A percentile compares a stretch with the other conserved stretches of the same genome.
Evolutionary conservation across 768 basidiomycete species (phyloP).

Genomic region (Mycena galopus): DNA sequence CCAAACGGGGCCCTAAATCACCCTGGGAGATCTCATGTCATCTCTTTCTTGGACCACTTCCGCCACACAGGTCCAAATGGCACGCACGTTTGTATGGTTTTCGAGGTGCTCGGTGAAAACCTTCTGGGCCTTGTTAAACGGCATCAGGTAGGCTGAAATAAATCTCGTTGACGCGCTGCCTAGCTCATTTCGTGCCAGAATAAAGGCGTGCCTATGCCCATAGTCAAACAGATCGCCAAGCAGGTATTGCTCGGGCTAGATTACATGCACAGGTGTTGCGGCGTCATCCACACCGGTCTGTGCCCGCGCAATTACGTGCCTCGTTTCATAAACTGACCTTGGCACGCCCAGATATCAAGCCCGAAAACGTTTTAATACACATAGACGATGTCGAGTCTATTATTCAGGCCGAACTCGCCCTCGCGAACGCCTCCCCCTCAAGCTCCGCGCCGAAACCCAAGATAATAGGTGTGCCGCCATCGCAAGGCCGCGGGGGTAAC

Average conservation of each 20-base stretch:
- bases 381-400: conserved; percentile 97
- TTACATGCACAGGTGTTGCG: conserved; percentile 98
- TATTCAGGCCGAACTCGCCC: conserved; percentile 84
- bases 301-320: conserved; percentile 11
- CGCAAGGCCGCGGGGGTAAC: conserved; percentile 94
- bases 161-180: not conserved
- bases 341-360: conserved; percentile 82
- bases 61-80: conserved; percentile 97
- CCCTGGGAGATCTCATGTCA: conserved; percentile 93
- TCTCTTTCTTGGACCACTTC: conserved; percentile 98
- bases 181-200: conserved; percentile 61
- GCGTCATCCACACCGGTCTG: conserved; percentile 94
- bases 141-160: conserved; percentile 64
- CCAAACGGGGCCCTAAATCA: conserved; percentile 74
- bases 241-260: conserved; percentile 95
- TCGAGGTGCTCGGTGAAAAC: conserved; percentile 98
- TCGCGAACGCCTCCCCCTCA: conserved; percentile 49
- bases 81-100: conserved; percentile 99
- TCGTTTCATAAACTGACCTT: conserved; percentile 20
- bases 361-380: conserved; percentile 96
- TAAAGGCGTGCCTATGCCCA: conserved; percentile 93
- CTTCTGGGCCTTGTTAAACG: conserved; percentile 96
- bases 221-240: conserved; percentile 97
- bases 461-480: conserved; percentile 93
- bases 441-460: conserved; percentile 66